Evolutionary conservation across 2,329 filamentous ascomycete genomes (phyloP).

Genomic region (Talaromyces sp.): DNA sequence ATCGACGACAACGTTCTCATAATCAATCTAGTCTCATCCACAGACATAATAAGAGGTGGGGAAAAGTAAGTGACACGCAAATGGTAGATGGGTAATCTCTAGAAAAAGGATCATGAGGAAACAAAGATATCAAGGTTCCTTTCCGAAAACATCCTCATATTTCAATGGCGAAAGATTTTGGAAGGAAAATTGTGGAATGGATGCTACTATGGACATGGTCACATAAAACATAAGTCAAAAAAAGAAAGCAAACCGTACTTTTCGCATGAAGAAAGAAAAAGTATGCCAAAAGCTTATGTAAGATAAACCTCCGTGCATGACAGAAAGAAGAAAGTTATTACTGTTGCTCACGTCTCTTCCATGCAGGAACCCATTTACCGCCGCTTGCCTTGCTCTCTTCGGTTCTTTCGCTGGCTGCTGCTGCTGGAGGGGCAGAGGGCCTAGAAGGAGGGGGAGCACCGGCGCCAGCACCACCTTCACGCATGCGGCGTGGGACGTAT

Average conservation of each 20-base stretch:
- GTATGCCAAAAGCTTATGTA: neutral
- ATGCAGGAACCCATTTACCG: slow-evolving; percentile 37
- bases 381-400: slow-evolving; percentile 27
- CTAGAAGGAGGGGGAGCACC: slow-evolving; percentile 21
- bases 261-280: neutral
- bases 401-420: slow-evolving; percentile 24
- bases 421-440: slow-evolving; percentile 22
- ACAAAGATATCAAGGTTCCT: neutral
- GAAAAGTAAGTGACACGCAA: neutral
- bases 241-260: slow-evolving; percentile 1
- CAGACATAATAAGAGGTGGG: neutral
- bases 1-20: neutral
- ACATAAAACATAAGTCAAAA: slow-evolving; percentile 13
- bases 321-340: slow-evolving; percentile 20
- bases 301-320: neutral
- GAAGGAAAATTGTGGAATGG: slow-evolving; percentile 7
- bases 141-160: neutral
- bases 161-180: neutral
- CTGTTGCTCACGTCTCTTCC: slow-evolving; percentile 34
- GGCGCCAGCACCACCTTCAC: slow-evolving; percentile 25
- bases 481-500: slow-evolving; percentile 12
- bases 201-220: slow-evolving; percentile 15
- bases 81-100: neutral
- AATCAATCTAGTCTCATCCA: slow-evolving; percentile 6
- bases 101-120: neutral